A percentile compares a stretch with the other conserved stretches of the same genome.
Conservation (phyloP, 306 rosid genomes). For the peach (Prunus persica) region DNA sequence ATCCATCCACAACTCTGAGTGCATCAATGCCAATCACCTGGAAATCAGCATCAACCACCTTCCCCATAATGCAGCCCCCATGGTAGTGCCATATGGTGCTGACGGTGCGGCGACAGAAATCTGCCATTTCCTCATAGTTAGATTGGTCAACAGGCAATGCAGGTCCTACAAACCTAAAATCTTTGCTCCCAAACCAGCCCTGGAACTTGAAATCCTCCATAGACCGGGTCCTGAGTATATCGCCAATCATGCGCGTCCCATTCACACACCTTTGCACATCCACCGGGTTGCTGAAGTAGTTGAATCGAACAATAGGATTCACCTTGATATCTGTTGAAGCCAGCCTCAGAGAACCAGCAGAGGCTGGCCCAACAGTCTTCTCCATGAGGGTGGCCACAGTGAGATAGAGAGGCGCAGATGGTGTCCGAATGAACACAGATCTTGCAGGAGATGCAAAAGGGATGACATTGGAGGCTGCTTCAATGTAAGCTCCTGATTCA, state of each 20-base stretch:
- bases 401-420: constrained; percentile 55
- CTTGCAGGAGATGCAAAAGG: constrained; percentile 54
- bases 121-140: constrained; percentile 46
- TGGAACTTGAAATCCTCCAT: constrained; percentile 61
- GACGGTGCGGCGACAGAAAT: constrained; percentile 72
- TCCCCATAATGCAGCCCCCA: constrained; percentile 82
- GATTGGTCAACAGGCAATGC: constrained; percentile 51
- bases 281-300: constrained; percentile 58
- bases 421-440: constrained; percentile 42
- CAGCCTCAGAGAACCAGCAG: constrained; percentile 55
- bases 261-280: constrained; percentile 75
- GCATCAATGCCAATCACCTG: constrained; percentile 51
- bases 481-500: constrained; percentile 66
- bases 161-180: constrained; percentile 74
- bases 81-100: constrained; percentile 96
- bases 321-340: constrained; percentile 55
- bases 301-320: constrained; percentile 74
- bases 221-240: constrained; percentile 49
- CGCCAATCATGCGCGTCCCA: constrained; percentile 63
- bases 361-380: constrained; percentile 66
- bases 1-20: constrained; percentile 78
- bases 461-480: constrained; percentile 74
- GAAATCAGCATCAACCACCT: constrained; percentile 65
- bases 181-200: constrained; percentile 51
- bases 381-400: constrained; percentile 74